phyloP scores from a whole-genome alignment of 768 basidiomycete species.

The Trametes villosa region DNA sequence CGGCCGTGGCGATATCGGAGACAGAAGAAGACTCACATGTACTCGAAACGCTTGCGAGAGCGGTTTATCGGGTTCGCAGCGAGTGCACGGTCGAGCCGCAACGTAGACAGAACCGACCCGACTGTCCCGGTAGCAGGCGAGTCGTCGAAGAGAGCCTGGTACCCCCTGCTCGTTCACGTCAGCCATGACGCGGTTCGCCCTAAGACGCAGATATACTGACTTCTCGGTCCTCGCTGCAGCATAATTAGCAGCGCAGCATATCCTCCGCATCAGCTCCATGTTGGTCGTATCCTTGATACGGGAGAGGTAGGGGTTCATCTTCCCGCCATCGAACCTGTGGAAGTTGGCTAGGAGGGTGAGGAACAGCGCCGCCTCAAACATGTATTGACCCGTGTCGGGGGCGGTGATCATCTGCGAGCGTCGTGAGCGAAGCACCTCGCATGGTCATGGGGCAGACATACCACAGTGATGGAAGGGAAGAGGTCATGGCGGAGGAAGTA shows the following conservation, averaged over 20 bases:
- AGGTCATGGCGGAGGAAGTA: slow-evolving; percentile 69
- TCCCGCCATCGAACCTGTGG: slow-evolving; percentile 73
- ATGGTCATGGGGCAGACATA: slow-evolving; percentile 31
- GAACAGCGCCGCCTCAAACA: slow-evolving; percentile 63
- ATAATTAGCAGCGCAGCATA: slow-evolving; percentile 60
- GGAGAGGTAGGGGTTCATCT: slow-evolving; percentile 67
- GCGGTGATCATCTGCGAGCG: slow-evolving; percentile 55
- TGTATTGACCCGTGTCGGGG: slow-evolving; percentile 56
- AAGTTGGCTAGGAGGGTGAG: slow-evolving; percentile 70
- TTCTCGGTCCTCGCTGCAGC: slow-evolving; percentile 54
- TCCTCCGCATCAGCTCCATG: slow-evolving; percentile 55
- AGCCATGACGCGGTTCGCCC: not conserved
- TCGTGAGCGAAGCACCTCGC: not conserved
- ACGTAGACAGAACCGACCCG: slow-evolving; percentile 53
- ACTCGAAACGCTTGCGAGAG: slow-evolving; percentile 58
- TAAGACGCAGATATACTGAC: slow-evolving; percentile 34
- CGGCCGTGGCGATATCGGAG: not conserved
- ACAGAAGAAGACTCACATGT: slow-evolving; percentile 45
- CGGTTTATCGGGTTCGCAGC: slow-evolving; percentile 49
- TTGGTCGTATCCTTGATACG: slow-evolving; percentile 53
- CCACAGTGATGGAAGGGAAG: slow-evolving; percentile 56
- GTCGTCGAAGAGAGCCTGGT: slow-evolving; percentile 60
- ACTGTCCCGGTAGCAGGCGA: slow-evolving; percentile 53
- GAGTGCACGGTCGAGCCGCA: slow-evolving; percentile 60
- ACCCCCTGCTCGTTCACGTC: slow-evolving; percentile 45